Base-by-base conservation (phyloP, 108 stramenopile species). In the Parmales sp. region DNA sequence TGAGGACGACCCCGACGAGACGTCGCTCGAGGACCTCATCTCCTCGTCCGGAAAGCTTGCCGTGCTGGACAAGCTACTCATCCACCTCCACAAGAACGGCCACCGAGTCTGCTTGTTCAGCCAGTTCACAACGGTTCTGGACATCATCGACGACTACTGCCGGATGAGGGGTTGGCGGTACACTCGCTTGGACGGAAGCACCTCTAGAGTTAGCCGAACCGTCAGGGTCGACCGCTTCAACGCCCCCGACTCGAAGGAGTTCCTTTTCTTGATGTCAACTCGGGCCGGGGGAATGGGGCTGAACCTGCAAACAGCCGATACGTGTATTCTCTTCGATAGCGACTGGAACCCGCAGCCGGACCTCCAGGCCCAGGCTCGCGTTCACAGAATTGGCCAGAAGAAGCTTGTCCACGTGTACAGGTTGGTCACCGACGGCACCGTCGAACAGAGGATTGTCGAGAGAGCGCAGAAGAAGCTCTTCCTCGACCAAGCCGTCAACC, bases 351-450 rank as follows among this genome's bases (percentile, higher is more conserved):
- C 91, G 5, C 90, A 91, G 76, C 79, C 89, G 71, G 98, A 97
- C 79, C 74, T 95, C 6, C 95, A 96, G 75, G 98, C 97, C 20
- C 88, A 90, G 80, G 95, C 92, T 37, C 80, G 95, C 39, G 93
- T 93, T 38, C 97, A 98, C 74, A 87, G 97, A 29, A 96, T 99
- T 70, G 98, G 98, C 0, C 96, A 99, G 72, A 96, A 88, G 28
- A 80, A 90, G 72, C 83, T 83, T 9, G 92, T 94, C 23, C 87
- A 88, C 49, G 87, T 93, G 0, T 95, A 92, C 64, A 82, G 91
- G 6, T 80, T 96, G 5, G 77, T 98, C 26, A 95, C 94, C 11
- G 83, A 92, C n/a, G 89, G 89, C 65, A 92, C 91, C 29, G 78
- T 95, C 36, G 91, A 95, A 70, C 90, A 93, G 71, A 80, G 90